Base-by-base conservation (phyloP, 1,284 basidiomycete species). In the Moniliophthora roreri region DNA sequence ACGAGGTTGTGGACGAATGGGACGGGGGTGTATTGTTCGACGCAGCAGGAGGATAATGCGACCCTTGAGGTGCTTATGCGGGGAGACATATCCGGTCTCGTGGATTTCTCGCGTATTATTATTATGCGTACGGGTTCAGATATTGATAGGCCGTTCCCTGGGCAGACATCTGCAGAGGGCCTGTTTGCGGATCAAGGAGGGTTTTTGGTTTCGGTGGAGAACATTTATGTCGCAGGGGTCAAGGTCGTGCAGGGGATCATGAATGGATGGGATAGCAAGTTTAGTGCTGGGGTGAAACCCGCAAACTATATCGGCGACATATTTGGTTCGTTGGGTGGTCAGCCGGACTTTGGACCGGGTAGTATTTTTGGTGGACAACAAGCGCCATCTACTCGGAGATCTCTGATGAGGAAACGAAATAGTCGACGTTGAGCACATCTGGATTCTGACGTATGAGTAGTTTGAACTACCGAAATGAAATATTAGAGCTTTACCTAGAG, bases 1-100 rank as follows among this genome's bases (percentile, higher is more conserved):
- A 77, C 74, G 10, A 39, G 50, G 32, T 55, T 74, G 24, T 71
- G 73, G 59, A 76, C 74, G 15, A 71, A 73, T 48, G 68, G 68
- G 20, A 60, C 62, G 1, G 74, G 61, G n/a, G 59, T 59, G 35
- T 79, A 78, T 63, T 72, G 71, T 52, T 67, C 73, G 16, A 75
- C 76, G 5, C 74, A 75, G 9, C 75, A 80, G 59, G 79, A 81
- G 61, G 79, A 80, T 64, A 79, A 77, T 57, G 77, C 73, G 15
- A 70, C 68, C 21, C 72, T 79, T 32, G 75, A 74, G 50, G 69
- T 70, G 1, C 69, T 79, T 50, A 57, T 79, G 23, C 71, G 77
- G 24, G 73, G 69, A 2, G 66, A 69, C 47, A 61, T 69, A 41
- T 67, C 70, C 20, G 66, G 69, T 1, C 61, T 67, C 26, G 63